These are phyloP conservation scores for Parasitella parasitica DNA, from an alignment of 371 early-diverging fungal genomes.

Conservation along the genomic window DNA sequence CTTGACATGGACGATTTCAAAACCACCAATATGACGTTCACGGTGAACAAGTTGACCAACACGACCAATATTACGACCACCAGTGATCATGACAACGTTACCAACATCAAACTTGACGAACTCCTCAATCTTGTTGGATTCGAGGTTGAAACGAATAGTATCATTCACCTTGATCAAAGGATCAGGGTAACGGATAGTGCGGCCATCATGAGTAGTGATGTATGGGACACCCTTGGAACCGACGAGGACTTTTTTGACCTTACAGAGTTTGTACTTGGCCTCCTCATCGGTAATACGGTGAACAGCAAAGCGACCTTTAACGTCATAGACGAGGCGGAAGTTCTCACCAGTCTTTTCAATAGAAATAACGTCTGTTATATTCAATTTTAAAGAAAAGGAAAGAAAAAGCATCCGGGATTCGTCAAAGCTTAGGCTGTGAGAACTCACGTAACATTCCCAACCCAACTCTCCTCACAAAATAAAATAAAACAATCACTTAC, in stretches of 20 bases:
- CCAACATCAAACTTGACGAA: slow-evolving; percentile 96
- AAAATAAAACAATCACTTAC: slow-evolving; percentile 22
- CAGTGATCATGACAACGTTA: slow-evolving; percentile 96
- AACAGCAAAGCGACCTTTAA: slow-evolving; percentile 99
- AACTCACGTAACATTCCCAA: slow-evolving; percentile 1
- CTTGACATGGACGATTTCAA: slow-evolving; percentile 94
- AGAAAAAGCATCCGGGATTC: slow-evolving; percentile 50
- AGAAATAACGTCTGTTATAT: slow-evolving; percentile 85
- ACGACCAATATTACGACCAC: slow-evolving; percentile 99
- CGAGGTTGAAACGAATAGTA: slow-evolving; percentile 97
- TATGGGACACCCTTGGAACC: slow-evolving; percentile 95
- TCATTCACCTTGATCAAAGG: slow-evolving; percentile 99
- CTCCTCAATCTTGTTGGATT: slow-evolving; percentile 91
- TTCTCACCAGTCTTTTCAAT: slow-evolving; percentile 99
- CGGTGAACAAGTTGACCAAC: slow-evolving; percentile 97
- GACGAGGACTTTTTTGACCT: slow-evolving; percentile 93
- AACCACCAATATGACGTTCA: slow-evolving; percentile 97
- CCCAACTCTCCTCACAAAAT: background rate
- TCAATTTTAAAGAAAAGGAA: slow-evolving; percentile 17
- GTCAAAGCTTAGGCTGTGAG: slow-evolving; percentile 52
- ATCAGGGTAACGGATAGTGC: slow-evolving; percentile 99
- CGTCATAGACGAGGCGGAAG: slow-evolving; percentile 99
- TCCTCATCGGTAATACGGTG: slow-evolving; percentile 98
- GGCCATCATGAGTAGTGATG: slow-evolving; percentile 99
- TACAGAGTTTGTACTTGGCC: slow-evolving; percentile 98